Evolutionary conservation across 2,329 filamentous ascomycete species (phyloP).

Genomic region (Chalaropsis thielavioides): DNA sequence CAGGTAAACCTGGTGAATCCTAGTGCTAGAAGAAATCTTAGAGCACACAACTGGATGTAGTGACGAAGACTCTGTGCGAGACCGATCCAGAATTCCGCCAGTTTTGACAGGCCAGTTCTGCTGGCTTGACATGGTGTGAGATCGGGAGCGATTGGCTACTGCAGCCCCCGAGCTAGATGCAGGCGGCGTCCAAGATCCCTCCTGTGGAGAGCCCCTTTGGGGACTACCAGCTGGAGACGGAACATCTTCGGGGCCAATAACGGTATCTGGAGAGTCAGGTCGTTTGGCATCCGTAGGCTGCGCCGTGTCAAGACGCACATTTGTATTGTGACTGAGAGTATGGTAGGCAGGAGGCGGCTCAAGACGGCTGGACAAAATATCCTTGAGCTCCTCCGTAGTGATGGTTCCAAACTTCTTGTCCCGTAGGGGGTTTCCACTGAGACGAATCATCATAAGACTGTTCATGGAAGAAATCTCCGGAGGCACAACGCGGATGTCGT

Average conservation of each 20-base stretch:
- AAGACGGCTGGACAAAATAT: slow-evolving; percentile 51
- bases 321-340: slow-evolving; percentile 7
- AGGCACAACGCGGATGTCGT: slow-evolving; percentile 64
- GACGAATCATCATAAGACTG: slow-evolving; percentile 54
- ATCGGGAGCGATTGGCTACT: slow-evolving; percentile 34
- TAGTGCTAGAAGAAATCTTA: slow-evolving; percentile 38
- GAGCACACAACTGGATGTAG: slow-evolving; percentile 44
- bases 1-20: slow-evolving; percentile 46
- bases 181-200: neutral
- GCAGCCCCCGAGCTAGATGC: neutral
- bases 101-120: slow-evolving; percentile 41
- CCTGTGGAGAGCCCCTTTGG: neutral
- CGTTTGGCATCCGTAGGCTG: slow-evolving; percentile 4
- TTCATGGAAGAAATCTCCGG: slow-evolving; percentile 69
- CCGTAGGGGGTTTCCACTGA: slow-evolving; percentile 79
- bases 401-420: slow-evolving; percentile 78
- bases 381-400: slow-evolving; percentile 67
- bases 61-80: slow-evolving; percentile 47
- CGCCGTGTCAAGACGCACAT: neutral
- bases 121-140: slow-evolving; percentile 33
- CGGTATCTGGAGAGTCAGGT: slow-evolving; percentile 16
- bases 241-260: slow-evolving; percentile 15
- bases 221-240: slow-evolving; percentile 10
- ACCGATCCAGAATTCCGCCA: slow-evolving; percentile 55
- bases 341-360: slow-evolving; percentile 34